Base-by-base conservation (phyloP, 108 stramenopile genomes). In the Nitzschia sp. region DNA sequence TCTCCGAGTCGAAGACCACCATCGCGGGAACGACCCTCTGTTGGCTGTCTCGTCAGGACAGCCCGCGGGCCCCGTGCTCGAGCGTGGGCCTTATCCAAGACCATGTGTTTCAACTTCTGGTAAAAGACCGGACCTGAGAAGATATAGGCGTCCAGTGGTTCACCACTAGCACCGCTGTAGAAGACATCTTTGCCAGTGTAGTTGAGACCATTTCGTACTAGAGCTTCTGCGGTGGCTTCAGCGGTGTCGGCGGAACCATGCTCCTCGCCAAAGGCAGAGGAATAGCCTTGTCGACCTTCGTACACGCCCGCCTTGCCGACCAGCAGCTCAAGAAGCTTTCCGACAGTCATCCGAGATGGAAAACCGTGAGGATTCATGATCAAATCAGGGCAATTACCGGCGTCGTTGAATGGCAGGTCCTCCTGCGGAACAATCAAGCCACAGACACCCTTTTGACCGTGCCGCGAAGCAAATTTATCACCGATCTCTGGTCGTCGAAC, bases 291-390 rank as follows among this genome's bases (percentile, higher is more conserved):
- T 0, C 95, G 79, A 27, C 96, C 97, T 50, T 92, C 89, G 53
- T 86, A 94, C 23, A 96, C 82, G 47, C 93, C 95, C 2, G 95
- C 93, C 85, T 99, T 99, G 33, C 97, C 97, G 2, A 96, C 95
- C 17, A 99, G 77, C 6, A 98, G 77, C 81, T 99, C 99, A 22
- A 99, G 86, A 33, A 99, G 85, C 77, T 99, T 98, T 2, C 97
- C 99, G 17, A 99, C 97, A 16, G 99, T 99, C 99, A 99, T 99
- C 35, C 99, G 95, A 29, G 89, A 91, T 19, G 99, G 99, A 65
- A 99, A 98, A 27, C 97, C 99, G 80, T 99, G 99, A 27, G 99
- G 99, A 66, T 99, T 99, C 97, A 99, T 98, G 76, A 99, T 98
- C 32, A 99, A 76, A 76, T 99, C 99, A 1, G 99, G 99, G 26